These are phyloP conservation scores for Aureobasidium leucospermi DNA, from an alignment of 2,329 filamentous ascomycete species.

Conservation along the genomic window DNA sequence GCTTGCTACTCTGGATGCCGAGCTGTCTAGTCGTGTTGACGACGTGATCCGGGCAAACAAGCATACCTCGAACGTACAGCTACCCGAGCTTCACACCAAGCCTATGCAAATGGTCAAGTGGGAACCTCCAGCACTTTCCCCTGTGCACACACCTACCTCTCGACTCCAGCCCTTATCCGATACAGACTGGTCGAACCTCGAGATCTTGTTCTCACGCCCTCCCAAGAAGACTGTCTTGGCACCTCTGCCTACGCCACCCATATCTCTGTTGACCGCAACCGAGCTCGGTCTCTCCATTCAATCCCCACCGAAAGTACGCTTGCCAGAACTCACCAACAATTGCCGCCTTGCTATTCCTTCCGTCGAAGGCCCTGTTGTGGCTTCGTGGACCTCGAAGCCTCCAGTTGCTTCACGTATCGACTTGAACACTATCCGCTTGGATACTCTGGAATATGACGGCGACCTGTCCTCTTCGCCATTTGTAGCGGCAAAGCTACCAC, in stretches of 20 bases:
- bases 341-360: not conserved
- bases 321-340: not conserved
- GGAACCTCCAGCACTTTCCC: not conserved
- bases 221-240: not conserved
- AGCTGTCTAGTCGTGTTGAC: not conserved
- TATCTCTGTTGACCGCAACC: not conserved
- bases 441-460: not conserved
- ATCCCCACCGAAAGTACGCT: not conserved
- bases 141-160: not conserved
- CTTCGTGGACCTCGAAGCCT: not conserved
- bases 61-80: not conserved
- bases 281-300: not conserved
- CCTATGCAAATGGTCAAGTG: constrained; percentile 3
- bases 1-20: not conserved
- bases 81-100: not conserved
- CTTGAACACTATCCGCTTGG: not conserved
- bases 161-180: not conserved
- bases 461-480: not conserved
- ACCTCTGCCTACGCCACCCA: not conserved
- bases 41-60: not conserved
- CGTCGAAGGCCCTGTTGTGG: not conserved
- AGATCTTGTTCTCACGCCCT: not conserved
- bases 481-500: not conserved
- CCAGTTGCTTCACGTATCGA: not conserved
- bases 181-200: not conserved